Evolutionary conservation across 192 early-diverging fungal genomes (phyloP).

Genomic region (Cladochytrium replicatum): DNA sequence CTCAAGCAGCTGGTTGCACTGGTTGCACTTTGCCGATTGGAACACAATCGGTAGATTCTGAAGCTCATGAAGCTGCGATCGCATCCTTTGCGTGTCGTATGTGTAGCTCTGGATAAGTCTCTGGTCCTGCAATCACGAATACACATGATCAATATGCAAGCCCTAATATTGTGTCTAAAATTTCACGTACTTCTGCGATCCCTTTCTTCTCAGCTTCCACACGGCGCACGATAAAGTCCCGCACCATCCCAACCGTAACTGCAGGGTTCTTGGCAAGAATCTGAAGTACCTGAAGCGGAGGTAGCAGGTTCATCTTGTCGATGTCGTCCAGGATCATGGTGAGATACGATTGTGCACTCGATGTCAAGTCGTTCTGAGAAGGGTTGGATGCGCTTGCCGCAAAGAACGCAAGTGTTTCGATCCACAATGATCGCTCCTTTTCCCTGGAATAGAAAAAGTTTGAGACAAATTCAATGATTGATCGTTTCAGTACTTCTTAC

Average conservation of each 20-base stretch:
- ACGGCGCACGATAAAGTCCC: constrained; percentile 69
- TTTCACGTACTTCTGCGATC: constrained; percentile 37
- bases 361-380: constrained; percentile 2
- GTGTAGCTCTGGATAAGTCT: constrained; percentile 64
- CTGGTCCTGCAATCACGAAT: constrained; percentile 31
- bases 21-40: constrained; percentile 35
- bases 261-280: constrained; percentile 66
- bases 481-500: constrained; percentile 11
- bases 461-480: not conserved
- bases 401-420: constrained; percentile 33
- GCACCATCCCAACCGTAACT: constrained; percentile 79
- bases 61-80: constrained; percentile 74
- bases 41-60: constrained; percentile 44
- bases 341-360: constrained; percentile 11
- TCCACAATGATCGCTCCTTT: constrained; percentile 36
- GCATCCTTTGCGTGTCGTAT: constrained; percentile 67
- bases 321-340: constrained; percentile 68
- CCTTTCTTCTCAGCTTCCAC: constrained; percentile 62
- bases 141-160: not conserved
- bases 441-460: constrained; percentile 14
- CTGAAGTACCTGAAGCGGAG: constrained; percentile 84
- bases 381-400: constrained; percentile 17
- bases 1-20: constrained; percentile 53
- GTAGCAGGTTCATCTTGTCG: constrained; percentile 73
- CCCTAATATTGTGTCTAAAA: not conserved